Evolutionary conservation across 257 asterid species (phyloP).

Genomic region (Ehretia macrophylla): DNA sequence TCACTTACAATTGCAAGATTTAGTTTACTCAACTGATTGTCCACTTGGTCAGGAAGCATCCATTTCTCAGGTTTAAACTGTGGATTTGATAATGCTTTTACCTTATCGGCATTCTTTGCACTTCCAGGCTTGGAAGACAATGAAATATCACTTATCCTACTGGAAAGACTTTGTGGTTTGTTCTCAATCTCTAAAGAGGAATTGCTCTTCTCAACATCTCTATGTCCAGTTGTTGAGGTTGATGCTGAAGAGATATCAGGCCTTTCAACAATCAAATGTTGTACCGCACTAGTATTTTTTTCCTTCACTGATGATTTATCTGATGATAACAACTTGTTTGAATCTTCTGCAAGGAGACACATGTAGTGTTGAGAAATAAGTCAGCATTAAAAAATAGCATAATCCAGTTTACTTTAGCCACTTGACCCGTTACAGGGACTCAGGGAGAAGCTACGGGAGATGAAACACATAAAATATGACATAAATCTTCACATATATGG

Average conservation of each 20-base stretch:
- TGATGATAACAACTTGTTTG: slow-evolving; percentile 19
- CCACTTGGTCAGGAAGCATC: slow-evolving; percentile 56
- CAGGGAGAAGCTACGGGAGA: too few relatives aligned
- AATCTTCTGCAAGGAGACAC: slow-evolving; percentile 15
- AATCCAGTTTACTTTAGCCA: too few relatives aligned
- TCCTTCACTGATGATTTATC: slow-evolving; percentile 32
- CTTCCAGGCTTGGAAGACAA: slow-evolving; percentile 47
- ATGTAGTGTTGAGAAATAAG: background rate
- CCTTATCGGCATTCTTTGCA: slow-evolving; percentile 30
- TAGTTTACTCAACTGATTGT: slow-evolving; percentile 60
- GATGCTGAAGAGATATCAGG: slow-evolving; percentile 41
- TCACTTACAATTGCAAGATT: slow-evolving; percentile 89
- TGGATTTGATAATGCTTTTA: slow-evolving; percentile 32
- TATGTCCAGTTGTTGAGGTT: slow-evolving; percentile 31
- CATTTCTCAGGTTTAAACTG: slow-evolving; percentile 65
- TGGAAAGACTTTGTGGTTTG: slow-evolving; percentile 25
- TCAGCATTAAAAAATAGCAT: too few relatives aligned
- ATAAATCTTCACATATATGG: too few relatives aligned
- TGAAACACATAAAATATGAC: too few relatives aligned
- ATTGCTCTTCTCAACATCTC: slow-evolving; percentile 28
- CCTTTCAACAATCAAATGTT: slow-evolving; percentile 32
- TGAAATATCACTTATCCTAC: slow-evolving; percentile 31
- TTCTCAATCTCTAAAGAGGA: slow-evolving; percentile 37
- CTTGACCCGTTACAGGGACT: too few relatives aligned
- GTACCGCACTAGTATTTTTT: slow-evolving; percentile 28